Base-by-base conservation (phyloP, 805 yeast species). In the Cyberlindnera euphorbiiphila region DNA sequence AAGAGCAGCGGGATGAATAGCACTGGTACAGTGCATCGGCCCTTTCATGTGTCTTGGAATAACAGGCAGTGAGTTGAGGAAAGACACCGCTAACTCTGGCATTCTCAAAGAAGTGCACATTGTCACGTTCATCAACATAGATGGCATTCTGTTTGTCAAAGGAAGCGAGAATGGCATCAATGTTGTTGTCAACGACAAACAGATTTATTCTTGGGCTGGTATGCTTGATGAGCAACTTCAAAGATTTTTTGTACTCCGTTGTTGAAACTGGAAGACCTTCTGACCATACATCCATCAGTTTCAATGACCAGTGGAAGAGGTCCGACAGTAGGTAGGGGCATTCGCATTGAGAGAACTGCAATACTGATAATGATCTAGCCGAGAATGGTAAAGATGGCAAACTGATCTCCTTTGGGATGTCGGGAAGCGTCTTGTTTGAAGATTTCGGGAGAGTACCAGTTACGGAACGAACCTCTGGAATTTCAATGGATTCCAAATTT, bases 331-430 rank as follows among this genome's bases (percentile, higher is more conserved):
- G 62, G 60, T 72, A 69, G 4, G 77, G 68, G 24, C 59, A 58
- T 3, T 53, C 51, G 46, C 83, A 77, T 17, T 60, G 64, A 9
- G 69, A 53, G 36, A 76, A 66, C 43, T 78, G 81, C n/a, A 62
- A 59, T 15, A 67, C 66, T 12, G 64, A 66, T 25, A 79, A 54
- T 0, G 69, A 58, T 10, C 72, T 65, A 0, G 81, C 69, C 4
- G 74, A 58, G 44, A 78, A 79, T 3, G 83, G 83, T 8, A 78
- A 62, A 30, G 71, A 66, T 0, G 85, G 85, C 14, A 76, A 49
- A 30, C 65, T 68, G 5, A 71, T 49, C 14, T 36, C 36, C 15
- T 31, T 29, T 5, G 76, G 75, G 2, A 68, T 58, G 0, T 69
- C 68, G 0, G 76, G 76, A 9, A 69, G 51, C 8, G 25, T 23